Conservation (phyloP, 768 basidiomycete species). For the Pholiota microspora region DNA sequence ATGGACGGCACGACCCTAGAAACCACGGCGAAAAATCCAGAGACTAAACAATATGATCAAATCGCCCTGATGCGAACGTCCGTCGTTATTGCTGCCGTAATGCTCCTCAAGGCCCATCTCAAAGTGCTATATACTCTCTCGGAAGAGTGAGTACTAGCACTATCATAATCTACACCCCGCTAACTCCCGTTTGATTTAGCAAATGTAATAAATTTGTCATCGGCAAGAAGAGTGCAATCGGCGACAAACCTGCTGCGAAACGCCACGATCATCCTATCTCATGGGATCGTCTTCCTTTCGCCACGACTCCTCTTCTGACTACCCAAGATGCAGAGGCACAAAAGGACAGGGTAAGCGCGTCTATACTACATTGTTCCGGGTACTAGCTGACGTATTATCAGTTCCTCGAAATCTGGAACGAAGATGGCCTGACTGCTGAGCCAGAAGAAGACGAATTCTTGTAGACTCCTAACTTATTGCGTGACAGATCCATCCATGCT, state of each 20-base stretch:
- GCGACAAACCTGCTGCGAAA: constrained; percentile 76
- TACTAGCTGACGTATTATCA: constrained; percentile 23
- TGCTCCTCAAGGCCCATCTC: constrained; percentile 85
- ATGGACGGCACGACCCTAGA: background rate
- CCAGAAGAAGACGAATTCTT: constrained; percentile 47
- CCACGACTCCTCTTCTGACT: constrained; percentile 55
- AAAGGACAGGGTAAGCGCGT: constrained; percentile 61
- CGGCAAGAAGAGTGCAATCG: constrained; percentile 87
- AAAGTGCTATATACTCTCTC: constrained; percentile 81
- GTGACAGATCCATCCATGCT: constrained; percentile 2
- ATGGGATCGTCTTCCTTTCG: constrained; percentile 76
- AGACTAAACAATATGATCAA: constrained; percentile 17
- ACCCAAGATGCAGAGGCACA: constrained; percentile 62
- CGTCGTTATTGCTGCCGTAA: constrained; percentile 77
- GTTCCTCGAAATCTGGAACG: constrained; percentile 81
- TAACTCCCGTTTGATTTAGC: constrained; percentile 36
- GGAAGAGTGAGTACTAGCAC: constrained; percentile 71
- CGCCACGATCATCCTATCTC: constrained; percentile 60
- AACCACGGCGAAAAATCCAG: background rate
- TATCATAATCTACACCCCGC: background rate
- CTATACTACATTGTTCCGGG: background rate
- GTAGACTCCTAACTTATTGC: constrained; percentile 9
- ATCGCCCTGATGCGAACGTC: constrained; percentile 58
- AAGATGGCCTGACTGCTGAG: constrained; percentile 73
- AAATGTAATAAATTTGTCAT: constrained; percentile 89